Evolutionary conservation across 129 eudicot genomes (phyloP).

Genomic region (Artemisia argyi): DNA sequence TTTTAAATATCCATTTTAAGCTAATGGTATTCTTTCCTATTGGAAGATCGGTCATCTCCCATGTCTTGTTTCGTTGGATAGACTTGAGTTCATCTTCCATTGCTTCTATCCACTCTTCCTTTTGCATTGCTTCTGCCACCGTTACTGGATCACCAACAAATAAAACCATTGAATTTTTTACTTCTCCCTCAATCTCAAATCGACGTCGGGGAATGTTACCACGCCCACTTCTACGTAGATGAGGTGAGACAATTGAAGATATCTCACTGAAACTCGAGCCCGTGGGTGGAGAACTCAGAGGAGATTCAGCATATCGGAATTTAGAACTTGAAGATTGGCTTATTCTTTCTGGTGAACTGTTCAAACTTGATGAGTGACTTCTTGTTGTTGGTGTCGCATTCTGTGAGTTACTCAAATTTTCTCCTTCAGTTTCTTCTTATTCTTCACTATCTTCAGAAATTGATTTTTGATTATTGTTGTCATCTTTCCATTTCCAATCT

Average conservation of each 20-base stretch:
- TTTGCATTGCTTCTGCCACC: conserved; percentile 8
- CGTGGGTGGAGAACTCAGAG: no score
- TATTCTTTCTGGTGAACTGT: no score
- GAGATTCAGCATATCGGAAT: no score
- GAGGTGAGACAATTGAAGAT: background rate
- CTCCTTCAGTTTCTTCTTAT: no score
- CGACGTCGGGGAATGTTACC: background rate
- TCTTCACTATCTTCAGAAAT: no score
- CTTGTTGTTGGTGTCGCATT: no score
- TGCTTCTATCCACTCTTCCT: background rate
- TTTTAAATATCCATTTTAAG: conserved; percentile 1
- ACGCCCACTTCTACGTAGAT: background rate
- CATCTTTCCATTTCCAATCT: no score
- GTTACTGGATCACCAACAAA: conserved; percentile 5
- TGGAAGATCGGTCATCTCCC: background rate
- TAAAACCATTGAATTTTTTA: background rate
- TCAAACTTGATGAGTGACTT: no score
- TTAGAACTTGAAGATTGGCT: no score
- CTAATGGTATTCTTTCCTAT: conserved; percentile 1
- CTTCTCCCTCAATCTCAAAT: conserved; percentile 3
- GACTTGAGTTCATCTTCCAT: conserved; percentile 1
- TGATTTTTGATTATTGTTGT: no score
- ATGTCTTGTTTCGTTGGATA: background rate
- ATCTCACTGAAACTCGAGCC: background rate
- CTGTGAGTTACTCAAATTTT: no score